phyloP scores from a whole-genome alignment of 2,329 filamentous ascomycete genomes.

The Phaeosphaeria sp. region DNA sequence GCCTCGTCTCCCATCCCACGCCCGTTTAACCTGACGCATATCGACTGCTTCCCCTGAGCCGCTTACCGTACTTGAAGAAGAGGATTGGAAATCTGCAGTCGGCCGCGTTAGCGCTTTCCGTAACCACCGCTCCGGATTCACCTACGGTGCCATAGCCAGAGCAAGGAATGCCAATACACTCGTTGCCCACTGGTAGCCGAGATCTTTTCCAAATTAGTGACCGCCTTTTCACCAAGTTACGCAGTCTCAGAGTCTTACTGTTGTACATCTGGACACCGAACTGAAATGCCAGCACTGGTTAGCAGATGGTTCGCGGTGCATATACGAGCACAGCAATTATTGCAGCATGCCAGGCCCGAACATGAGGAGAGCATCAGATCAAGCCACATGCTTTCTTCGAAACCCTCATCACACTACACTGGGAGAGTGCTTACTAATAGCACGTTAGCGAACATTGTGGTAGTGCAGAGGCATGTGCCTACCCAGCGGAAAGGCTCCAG shows the following conservation, averaged over 20 bases:
- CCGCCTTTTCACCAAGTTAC: slow-evolving; percentile 49
- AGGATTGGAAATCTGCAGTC: slow-evolving; percentile 51
- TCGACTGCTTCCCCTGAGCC: slow-evolving; percentile 55
- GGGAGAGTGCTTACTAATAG: not conserved
- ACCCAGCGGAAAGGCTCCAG: slow-evolving; percentile 53
- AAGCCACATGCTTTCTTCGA: not conserved
- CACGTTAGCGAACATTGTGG: not conserved
- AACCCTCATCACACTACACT: not conserved
- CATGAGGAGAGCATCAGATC: not conserved
- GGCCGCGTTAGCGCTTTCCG: slow-evolving; percentile 41
- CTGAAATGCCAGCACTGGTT: slow-evolving; percentile 2
- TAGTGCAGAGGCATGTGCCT: not conserved
- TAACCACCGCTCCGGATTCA: slow-evolving; percentile 31
- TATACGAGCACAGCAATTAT: not conserved
- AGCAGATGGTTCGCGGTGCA: not conserved
- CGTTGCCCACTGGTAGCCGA: slow-evolving; percentile 60
- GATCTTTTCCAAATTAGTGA: slow-evolving; percentile 51
- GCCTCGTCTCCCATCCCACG: slow-evolving; percentile 10
- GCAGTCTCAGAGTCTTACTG: slow-evolving; percentile 49
- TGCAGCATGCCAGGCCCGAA: not conserved
- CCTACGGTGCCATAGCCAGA: slow-evolving; percentile 57
- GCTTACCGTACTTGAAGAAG: slow-evolving; percentile 59
- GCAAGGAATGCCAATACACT: slow-evolving; percentile 57
- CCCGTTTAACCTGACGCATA: slow-evolving; percentile 51
- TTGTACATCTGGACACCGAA: slow-evolving; percentile 61